Percentiles rank a stretch among this genome's conserved stretches.
Conservation (phyloP, 2,329 filamentous ascomycete genomes). For the Penicillium verrucosum region DNA sequence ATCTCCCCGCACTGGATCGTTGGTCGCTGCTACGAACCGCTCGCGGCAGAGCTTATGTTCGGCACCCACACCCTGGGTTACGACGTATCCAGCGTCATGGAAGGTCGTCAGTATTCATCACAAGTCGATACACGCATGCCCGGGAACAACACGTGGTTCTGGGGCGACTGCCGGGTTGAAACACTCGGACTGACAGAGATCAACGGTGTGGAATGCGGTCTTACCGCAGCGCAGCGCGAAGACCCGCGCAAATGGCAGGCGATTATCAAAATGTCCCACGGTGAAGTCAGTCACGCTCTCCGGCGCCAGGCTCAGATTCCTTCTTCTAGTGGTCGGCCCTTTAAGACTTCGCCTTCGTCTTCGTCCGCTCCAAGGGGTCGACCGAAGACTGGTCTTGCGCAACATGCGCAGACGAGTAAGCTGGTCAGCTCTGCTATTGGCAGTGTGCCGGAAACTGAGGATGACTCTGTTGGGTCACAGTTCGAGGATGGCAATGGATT, state of each 20-base stretch:
- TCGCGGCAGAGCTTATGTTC: constrained; percentile 49
- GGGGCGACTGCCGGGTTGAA: constrained; percentile 55
- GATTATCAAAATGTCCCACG: constrained; percentile 46
- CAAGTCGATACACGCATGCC: constrained; percentile 50
- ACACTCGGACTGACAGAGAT: constrained; percentile 55
- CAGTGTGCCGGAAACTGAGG: background rate
- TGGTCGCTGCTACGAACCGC: constrained; percentile 54
- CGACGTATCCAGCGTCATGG: constrained; percentile 47
- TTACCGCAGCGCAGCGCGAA: constrained; percentile 43
- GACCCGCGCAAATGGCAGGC: constrained; percentile 47
- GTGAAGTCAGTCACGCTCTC: constrained; percentile 20
- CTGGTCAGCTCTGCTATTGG: constrained; percentile 31
- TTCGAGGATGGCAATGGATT: background rate
- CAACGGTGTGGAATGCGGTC: constrained; percentile 52
- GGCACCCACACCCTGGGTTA: constrained; percentile 38
- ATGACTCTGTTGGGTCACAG: background rate
- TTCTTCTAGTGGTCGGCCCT: constrained; percentile 4
- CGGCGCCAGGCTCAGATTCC: constrained; percentile 31
- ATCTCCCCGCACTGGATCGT: constrained; percentile 53
- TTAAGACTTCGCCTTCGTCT: background rate
- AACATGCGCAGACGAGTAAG: constrained; percentile 39
- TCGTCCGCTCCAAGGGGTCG: background rate
- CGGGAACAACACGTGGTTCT: constrained; percentile 51
- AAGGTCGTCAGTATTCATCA: constrained; percentile 48
- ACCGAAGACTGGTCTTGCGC: constrained; percentile 23